A percentile compares a stretch with the other conserved stretches of the same genome.
These are phyloP conservation scores for Chimonanthus praecox DNA, from an alignment of 164 flowering plant genomes.

Conservation along the genomic window DNA sequence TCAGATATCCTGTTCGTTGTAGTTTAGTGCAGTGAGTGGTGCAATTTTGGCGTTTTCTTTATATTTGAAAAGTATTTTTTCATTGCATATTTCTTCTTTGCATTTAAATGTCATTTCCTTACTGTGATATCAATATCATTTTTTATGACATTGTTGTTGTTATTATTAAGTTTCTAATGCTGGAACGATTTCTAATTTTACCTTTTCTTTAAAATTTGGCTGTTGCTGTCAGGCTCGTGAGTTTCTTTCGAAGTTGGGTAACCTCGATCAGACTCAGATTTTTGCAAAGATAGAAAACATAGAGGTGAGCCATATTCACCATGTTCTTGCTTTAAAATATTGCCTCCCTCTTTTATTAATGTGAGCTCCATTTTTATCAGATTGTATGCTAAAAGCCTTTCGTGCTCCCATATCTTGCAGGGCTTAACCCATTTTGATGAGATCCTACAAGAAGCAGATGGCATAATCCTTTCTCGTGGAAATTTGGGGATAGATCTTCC, in stretches of 20 bases:
- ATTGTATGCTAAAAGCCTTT: neutral
- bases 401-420: slow-evolving; percentile 28
- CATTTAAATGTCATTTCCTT: neutral
- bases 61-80: neutral
- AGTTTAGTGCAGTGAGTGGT: neutral
- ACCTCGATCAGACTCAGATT: slow-evolving; percentile 80
- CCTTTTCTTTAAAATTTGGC: neutral
- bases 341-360: neutral
- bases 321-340: neutral
- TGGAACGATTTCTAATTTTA: neutral
- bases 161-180: no score
- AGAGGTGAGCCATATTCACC: slow-evolving; percentile 20
- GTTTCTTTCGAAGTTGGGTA: slow-evolving; percentile 68
- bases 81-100: neutral
- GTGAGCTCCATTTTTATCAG: neutral
- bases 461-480: slow-evolving; percentile 80
- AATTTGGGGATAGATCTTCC: slow-evolving; percentile 85
- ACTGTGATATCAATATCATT: no score
- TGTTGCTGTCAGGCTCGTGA: slow-evolving; percentile 65
- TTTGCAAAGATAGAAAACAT: slow-evolving; percentile 72
- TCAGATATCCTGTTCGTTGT: neutral
- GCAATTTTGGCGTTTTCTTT: neutral
- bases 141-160: no score
- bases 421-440: slow-evolving; percentile 83
- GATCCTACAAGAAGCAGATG: slow-evolving; percentile 87